A percentile compares a stretch with the other conserved stretches of the same genome.
phyloP scores from a whole-genome alignment of 1,284 basidiomycete species.

The Ustilago trichophora region DNA sequence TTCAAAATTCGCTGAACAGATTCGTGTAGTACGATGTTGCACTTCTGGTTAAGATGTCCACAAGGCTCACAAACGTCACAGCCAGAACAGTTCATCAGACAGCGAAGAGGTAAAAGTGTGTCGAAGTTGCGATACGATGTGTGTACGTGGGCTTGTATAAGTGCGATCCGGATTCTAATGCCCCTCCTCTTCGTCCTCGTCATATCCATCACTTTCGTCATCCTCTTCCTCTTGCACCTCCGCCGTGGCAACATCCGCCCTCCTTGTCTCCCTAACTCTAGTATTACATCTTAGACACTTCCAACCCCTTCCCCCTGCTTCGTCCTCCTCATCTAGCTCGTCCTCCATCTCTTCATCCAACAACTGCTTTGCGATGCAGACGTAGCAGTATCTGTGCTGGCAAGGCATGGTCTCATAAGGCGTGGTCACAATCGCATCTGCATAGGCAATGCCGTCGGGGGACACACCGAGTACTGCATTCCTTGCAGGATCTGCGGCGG shows the following conservation, averaged over 20 bases:
- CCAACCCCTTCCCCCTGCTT: slow-evolving; percentile 50
- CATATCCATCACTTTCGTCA: slow-evolving; percentile 1
- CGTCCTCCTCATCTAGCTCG: slow-evolving; percentile 51
- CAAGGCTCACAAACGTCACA: no score
- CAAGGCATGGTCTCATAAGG: slow-evolving; percentile 64
- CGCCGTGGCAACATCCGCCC: no score
- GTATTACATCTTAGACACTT: slow-evolving; percentile 60
- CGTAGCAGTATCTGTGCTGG: slow-evolving; percentile 61
- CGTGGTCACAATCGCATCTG: slow-evolving; percentile 54
- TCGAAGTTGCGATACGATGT: not conserved
- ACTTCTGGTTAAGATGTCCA: not conserved
- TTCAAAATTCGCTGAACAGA: no score
- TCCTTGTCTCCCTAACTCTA: slow-evolving; percentile 31
- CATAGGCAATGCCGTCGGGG: slow-evolving; percentile 56
- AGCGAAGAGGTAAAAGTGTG: not conserved
- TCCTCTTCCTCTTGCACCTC: no score
- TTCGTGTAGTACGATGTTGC: no score
- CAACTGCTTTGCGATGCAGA: slow-evolving; percentile 59
- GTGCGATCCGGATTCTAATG: no score
- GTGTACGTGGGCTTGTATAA: no score
- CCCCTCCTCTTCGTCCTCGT: slow-evolving; percentile 5
- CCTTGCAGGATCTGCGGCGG: not conserved
- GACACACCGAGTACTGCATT: slow-evolving; percentile 37
- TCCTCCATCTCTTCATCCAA: slow-evolving; percentile 61
- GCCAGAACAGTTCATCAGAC: not conserved